phyloP scores from a whole-genome alignment of 805 yeast species.

The Saccharomycopsis sp. region DNA sequence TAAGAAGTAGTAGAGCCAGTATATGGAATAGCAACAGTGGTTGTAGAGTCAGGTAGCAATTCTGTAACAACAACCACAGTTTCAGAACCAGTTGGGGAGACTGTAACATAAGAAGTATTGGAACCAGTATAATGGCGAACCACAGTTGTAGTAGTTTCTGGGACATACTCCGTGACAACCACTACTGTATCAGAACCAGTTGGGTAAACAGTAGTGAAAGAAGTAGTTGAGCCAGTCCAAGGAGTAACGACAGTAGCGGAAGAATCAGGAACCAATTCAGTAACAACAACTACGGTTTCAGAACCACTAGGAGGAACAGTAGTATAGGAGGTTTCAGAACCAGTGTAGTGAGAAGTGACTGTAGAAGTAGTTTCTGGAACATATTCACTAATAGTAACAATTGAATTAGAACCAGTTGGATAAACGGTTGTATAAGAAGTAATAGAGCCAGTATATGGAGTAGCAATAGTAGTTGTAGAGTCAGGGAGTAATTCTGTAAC shows the following conservation, averaged over 20 bases:
- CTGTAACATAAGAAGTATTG: constrained; percentile 7
- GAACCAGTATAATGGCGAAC: constrained; percentile 7
- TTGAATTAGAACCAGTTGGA: constrained; percentile 1
- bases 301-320: constrained; percentile 5
- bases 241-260: constrained; percentile 4
- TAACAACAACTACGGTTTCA: neutral
- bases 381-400: constrained; percentile 3
- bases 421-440: constrained; percentile 1
- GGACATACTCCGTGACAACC: constrained; percentile 2
- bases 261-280: constrained; percentile 8
- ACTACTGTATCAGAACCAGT: constrained; percentile 1
- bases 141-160: neutral
- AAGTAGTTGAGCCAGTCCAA: constrained; percentile 6
- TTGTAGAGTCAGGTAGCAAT: constrained; percentile 1
- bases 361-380: constrained; percentile 2
- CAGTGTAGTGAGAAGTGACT: neutral
- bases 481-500: constrained; percentile 2
- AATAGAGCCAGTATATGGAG: neutral
- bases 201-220: constrained; percentile 4
- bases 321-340: neutral
- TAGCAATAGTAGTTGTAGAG: constrained; percentile 4
- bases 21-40: neutral
- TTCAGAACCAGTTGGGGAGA: constrained; percentile 2
- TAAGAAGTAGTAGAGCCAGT: constrained; percentile 4
- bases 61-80: constrained; percentile 6